Evolutionary conservation across 2,329 filamentous ascomycete genomes (phyloP), one percentile per base, ranked within the genome.

Genomic region (Chrysoporthe deuterocubensis): DNA sequence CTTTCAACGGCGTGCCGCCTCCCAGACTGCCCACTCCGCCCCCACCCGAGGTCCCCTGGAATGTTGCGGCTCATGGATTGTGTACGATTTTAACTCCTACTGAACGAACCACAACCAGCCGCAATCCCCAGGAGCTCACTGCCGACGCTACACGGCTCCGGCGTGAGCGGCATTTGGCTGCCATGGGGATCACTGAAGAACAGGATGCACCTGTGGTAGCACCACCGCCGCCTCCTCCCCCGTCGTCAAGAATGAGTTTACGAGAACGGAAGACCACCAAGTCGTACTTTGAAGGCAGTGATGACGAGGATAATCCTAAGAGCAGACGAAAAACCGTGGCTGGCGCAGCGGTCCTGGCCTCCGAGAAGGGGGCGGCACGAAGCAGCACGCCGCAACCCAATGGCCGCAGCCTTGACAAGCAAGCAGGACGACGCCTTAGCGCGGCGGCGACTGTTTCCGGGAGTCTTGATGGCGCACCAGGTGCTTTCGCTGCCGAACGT

Each of bases 31-130:
- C 87, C 2, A 88, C 89, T 3, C 90, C 91, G 0, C 92, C 92
- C 9, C 87, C 91, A 0, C 93, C 94, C 2, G 91, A 94, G 57
- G 90, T 98, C 0, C 86, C 92, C 56, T 98, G 95, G 96, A 87
- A 90, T 0, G 86, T 91, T 40, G 94, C 94, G n/a, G 87, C 92
- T 0, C 87, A 93, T 73, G 94, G 97, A 76, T 81, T 98, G 14
- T 92, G 89, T 74, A 94, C 92, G 75, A 78, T 96, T 4, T 85
- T 98, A 32, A 91, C 97, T 67, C 96, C 95, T 0, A 83, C 83
- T 0, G 85, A 91, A 71, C 87, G 94, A 3, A 88, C 93, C 72
- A 94, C 91, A 0, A 85, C 84, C 64, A 97, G 94, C 79, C 93
- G 87, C 78, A 90, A 84, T 43, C 85, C 90, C 9, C 92, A 96